These are phyloP conservation scores for Arthrobotrys pseudoclavata DNA, from an alignment of 2,329 filamentous ascomycete species.

Conservation along the genomic window DNA sequence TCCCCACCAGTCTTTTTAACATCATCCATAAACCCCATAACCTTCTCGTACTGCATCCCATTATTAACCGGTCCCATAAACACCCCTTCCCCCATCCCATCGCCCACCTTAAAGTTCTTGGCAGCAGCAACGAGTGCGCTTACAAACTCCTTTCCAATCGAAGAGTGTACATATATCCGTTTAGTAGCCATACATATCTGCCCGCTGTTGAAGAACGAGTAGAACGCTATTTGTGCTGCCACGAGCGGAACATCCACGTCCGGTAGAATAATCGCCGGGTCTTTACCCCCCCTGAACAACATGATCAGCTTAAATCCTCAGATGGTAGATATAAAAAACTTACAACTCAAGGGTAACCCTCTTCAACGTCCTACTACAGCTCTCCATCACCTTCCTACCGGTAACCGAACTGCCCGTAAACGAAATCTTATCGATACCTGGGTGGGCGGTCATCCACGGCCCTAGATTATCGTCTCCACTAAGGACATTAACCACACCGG, in stretches of 20 bases:
- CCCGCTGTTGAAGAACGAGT: conserved; percentile 73
- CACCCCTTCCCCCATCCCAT: conserved; percentile 64
- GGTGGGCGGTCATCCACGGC: conserved; percentile 73
- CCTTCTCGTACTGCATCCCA: conserved; percentile 62
- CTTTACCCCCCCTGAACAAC: conserved; percentile 71
- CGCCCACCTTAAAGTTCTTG: conserved; percentile 68
- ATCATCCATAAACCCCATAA: conserved; percentile 62
- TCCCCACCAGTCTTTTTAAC: conserved; percentile 61
- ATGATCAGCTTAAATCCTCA: background rate
- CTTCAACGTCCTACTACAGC: conserved; percentile 73
- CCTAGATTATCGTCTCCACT: conserved; percentile 75
- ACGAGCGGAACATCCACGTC: conserved; percentile 72
- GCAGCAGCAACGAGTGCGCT: conserved; percentile 68
- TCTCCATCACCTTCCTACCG: conserved; percentile 74
- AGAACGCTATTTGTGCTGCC: conserved; percentile 69
- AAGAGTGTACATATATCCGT: conserved; percentile 73
- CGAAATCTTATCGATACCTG: conserved; percentile 71
- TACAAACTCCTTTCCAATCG: conserved; percentile 70
- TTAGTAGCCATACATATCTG: conserved; percentile 72
- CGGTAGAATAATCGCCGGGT: conserved; percentile 73
- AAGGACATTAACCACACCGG: conserved; percentile 75
- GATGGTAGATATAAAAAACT: conserved; percentile 19
- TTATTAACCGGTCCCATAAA: conserved; percentile 63
- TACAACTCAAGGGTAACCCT: conserved; percentile 73
- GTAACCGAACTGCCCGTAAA: conserved; percentile 75